Conservation (phyloP, 805 yeast species). For the Candida manassasensis region DNA sequence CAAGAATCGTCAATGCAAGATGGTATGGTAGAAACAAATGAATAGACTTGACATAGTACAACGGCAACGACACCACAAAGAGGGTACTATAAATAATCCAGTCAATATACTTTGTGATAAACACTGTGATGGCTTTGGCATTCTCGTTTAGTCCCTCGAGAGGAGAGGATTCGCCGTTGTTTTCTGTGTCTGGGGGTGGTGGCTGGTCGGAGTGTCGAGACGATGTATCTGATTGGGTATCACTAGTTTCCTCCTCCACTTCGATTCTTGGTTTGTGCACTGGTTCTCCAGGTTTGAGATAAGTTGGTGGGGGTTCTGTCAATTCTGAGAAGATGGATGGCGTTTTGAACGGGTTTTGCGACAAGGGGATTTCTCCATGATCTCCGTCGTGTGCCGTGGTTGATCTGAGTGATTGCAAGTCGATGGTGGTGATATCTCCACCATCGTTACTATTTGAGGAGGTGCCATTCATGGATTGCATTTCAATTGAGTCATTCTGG, state of each 20-base stretch:
- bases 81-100: constrained; percentile 46
- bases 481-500: constrained; percentile 1
- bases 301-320: constrained; percentile 13
- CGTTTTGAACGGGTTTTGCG: constrained; percentile 15
- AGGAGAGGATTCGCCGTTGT: not conserved
- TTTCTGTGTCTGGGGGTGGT: not conserved
- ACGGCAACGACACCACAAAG: constrained; percentile 53
- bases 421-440: constrained; percentile 38
- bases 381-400: constrained; percentile 8
- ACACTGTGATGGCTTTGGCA: constrained; percentile 26
- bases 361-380: not conserved
- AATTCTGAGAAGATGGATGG: constrained; percentile 4
- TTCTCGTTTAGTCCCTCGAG: constrained; percentile 10
- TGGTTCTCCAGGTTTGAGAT: constrained; percentile 11
- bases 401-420: constrained; percentile 17
- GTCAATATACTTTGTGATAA: constrained; percentile 46
- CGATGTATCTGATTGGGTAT: not conserved
- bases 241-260: not conserved
- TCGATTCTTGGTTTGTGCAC: constrained; percentile 4
- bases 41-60: constrained; percentile 46
- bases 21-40: constrained; percentile 61
- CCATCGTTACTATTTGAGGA: constrained; percentile 10
- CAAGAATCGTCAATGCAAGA: constrained; percentile 51
- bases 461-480: not conserved
- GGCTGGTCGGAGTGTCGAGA: constrained; percentile 2